Percentiles rank a stretch among this genome's conserved stretches.
phyloP scores from a whole-genome alignment of 805 yeast genomes.

The Zygoascus tannicola region DNA sequence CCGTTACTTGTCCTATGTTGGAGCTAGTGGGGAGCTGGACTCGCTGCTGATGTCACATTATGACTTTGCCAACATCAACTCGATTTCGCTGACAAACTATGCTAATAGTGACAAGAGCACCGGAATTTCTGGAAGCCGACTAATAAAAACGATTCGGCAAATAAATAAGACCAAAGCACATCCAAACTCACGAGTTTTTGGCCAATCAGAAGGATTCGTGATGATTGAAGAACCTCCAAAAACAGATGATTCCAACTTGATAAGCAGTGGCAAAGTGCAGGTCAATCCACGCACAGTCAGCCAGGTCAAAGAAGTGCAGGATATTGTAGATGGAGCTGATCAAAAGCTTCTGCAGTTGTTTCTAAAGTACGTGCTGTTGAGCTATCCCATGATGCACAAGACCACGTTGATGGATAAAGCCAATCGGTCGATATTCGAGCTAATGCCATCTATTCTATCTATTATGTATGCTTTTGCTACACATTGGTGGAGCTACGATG shows the following conservation, averaged over 20 bases:
- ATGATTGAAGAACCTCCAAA: conserved; percentile 17
- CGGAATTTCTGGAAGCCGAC: background rate
- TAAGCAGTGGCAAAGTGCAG: conserved; percentile 11
- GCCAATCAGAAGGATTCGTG: conserved; percentile 16
- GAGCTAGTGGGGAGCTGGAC: conserved; percentile 22
- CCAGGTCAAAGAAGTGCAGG: conserved; percentile 20
- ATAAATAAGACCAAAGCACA: conserved; percentile 1
- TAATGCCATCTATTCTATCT: conserved; percentile 18
- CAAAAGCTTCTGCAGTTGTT: conserved; percentile 18
- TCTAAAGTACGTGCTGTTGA: conserved; percentile 20
- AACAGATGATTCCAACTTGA: conserved; percentile 6
- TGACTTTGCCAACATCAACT: conserved; percentile 16
- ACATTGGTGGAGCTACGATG: conserved; percentile 23
- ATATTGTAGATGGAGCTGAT: conserved; percentile 17
- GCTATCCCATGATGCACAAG: conserved; percentile 21
- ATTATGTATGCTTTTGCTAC: conserved; percentile 21
- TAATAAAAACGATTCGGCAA: conserved; percentile 8
- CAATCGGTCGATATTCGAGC: conserved; percentile 19
- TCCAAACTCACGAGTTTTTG: background rate
- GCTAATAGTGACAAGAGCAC: conserved; percentile 8
- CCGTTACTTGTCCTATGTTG: conserved; percentile 21
- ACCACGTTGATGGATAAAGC: conserved; percentile 21
- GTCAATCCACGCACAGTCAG: conserved; percentile 18
- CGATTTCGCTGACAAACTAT: conserved; percentile 10
- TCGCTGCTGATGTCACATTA: conserved; percentile 21